Conservation (phyloP, 257 asterid species). For the Nemophila menziesii region DNA sequence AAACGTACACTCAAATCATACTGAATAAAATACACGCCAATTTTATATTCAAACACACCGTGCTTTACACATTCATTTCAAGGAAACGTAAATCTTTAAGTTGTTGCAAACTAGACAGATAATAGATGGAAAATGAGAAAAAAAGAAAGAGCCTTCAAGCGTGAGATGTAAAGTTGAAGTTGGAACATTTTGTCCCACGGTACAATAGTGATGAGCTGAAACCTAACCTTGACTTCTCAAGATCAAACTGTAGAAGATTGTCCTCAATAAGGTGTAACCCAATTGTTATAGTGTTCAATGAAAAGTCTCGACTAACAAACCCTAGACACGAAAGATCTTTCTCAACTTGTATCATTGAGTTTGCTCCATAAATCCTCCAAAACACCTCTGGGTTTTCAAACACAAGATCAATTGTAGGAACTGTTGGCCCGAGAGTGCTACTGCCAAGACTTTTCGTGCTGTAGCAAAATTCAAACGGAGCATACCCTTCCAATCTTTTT, state of each 20-base stretch:
- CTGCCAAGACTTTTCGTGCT: conserved; percentile 19
- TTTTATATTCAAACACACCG: too few relatives aligned
- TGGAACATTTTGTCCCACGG: too few relatives aligned
- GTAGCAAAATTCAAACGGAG: conserved; percentile 43
- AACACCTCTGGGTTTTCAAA: conserved; percentile 9
- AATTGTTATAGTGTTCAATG: neutral
- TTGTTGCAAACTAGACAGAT: too few relatives aligned
- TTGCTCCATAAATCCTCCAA: conserved; percentile 6
- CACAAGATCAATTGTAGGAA: conserved; percentile 37
- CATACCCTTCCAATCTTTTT: conserved; percentile 21
- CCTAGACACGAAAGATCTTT: conserved; percentile 7
- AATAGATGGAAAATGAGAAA: too few relatives aligned
- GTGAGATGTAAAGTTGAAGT: conserved; percentile 9
- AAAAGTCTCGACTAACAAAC: conserved; percentile 10
- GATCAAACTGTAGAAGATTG: neutral
- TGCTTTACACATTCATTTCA: too few relatives aligned
- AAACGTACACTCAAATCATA: too few relatives aligned
- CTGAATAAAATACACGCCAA: too few relatives aligned
- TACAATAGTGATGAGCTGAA: too few relatives aligned
- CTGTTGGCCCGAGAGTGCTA: conserved; percentile 23
- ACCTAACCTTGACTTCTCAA: neutral
- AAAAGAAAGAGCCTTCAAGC: too few relatives aligned
- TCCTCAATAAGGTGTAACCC: neutral
- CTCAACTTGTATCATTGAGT: conserved; percentile 10
- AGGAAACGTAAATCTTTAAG: too few relatives aligned